Evolutionary conservation across 192 early-diverging fungal genomes (phyloP).

Genomic region (Backusella mclennaniae): DNA sequence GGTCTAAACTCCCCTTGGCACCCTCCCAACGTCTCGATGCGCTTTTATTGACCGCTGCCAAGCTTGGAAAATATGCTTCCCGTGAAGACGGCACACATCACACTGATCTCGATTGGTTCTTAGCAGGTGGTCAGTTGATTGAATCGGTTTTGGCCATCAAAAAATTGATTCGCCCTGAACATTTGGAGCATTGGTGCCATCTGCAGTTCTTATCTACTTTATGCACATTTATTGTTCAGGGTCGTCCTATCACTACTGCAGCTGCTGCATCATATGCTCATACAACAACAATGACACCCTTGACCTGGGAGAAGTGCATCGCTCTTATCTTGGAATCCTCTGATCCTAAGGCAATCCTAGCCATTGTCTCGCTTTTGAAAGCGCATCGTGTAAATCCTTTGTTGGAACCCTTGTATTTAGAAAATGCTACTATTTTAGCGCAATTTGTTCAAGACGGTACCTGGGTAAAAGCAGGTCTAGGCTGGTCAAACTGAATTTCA

Average conservation of each 20-base stretch:
- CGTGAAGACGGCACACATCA: background rate
- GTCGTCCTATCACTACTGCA: constrained; percentile 10
- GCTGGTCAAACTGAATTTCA: constrained; percentile 4
- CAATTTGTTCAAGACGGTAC: constrained; percentile 13
- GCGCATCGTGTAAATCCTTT: background rate
- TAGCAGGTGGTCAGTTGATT: constrained; percentile 19
- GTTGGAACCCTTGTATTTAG: background rate
- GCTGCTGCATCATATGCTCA: background rate
- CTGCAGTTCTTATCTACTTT: constrained; percentile 12
- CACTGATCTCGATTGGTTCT: constrained; percentile 18
- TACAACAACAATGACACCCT: background rate
- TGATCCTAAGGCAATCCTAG: constrained; percentile 15
- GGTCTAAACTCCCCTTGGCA: background rate
- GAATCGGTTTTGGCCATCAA: constrained; percentile 17
- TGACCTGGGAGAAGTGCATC: constrained; percentile 12
- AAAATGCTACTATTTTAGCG: constrained; percentile 6
- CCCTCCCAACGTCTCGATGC: background rate
- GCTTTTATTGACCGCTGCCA: background rate
- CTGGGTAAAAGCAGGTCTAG: constrained; percentile 7
- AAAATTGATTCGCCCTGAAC: background rate
- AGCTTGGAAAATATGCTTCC: background rate
- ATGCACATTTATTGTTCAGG: constrained; percentile 22
- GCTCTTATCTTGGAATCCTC: constrained; percentile 1
- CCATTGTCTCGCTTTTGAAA: constrained; percentile 3
- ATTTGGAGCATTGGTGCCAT: background rate